Base-by-base conservation (phyloP, 805 yeast genomes). In the Wickerhamiella cacticola region DNA sequence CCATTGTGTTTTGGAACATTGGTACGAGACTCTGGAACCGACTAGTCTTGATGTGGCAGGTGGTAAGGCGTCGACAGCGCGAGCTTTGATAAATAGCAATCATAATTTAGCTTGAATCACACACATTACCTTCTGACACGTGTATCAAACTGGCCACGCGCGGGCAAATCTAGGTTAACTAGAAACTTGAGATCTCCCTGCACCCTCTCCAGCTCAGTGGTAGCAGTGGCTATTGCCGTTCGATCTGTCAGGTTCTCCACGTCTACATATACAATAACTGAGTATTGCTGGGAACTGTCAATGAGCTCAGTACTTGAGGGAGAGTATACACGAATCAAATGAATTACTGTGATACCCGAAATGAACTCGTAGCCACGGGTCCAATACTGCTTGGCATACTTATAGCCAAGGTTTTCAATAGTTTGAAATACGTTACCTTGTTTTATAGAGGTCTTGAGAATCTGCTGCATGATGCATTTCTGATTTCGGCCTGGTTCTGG, bases 111-210 rank as follows among this genome's bases (percentile, higher is more conserved):
- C n/a, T n/a, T n/a, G n/a, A n/a, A n/a, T n/a, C n/a, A n/a, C n/a
- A n/a, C n/a, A n/a, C n/a, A n/a, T n/a, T 25, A 33, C 18, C 19
- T 19, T 9, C 67, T 55, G 24, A 82, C 71, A 55, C 95, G 72
- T 1, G 88, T 76, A 61, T 87, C 95, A 86, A 87, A 84, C 22
- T 72, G 68, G 59, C 76, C 76, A 52, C 95, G 71, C 58, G 84
- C 92, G 4, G 95, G 94, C 26, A 82, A 74, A 16, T 69, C 75
- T 41, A 88, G 68, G 41, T 76, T 76, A 7, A 88, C 71, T 44
- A 86, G 67, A 12, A 87, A 87, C 49, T 71, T 66, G 51, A 88
- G 65, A 45, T 79, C 84, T 16, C 68, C 75, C 61, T 83, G 84
- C 34, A 86, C 64, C 41, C 64, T 68, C 41, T 77, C 66, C 53